Conservation (phyloP, 2,329 filamentous ascomycete genomes). For the Alternaria sp. region DNA sequence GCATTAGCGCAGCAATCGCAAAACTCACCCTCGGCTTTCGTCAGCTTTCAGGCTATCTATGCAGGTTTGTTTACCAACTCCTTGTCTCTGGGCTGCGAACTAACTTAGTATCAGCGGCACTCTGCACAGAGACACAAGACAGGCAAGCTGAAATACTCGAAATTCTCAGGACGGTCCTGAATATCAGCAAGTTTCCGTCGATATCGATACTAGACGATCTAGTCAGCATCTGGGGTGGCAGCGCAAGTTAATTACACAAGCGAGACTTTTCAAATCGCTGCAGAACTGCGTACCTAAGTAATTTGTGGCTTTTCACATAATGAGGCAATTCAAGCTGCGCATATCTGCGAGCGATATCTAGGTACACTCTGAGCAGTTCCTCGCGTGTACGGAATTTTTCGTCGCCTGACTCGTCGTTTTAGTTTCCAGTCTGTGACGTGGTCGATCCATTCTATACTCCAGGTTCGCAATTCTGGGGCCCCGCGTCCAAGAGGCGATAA, state of each 20-base stretch:
- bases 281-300: background rate
- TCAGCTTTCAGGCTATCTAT: conserved; percentile 44
- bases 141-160: conserved; percentile 29
- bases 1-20: conserved; percentile 53
- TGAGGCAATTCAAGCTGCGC: background rate
- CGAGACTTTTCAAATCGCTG: background rate
- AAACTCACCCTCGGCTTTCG: conserved; percentile 41
- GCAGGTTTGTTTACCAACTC: conserved; percentile 30
- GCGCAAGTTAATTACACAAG: conserved; percentile 40
- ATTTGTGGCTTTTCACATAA: background rate
- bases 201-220: conserved; percentile 39
- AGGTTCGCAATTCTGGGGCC: background rate
- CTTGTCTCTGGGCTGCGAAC: background rate
- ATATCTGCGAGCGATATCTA: background rate
- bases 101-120: conserved; percentile 23
- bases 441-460: background rate
- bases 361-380: background rate
- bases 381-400: background rate
- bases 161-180: conserved; percentile 29
- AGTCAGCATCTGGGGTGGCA: conserved; percentile 35
- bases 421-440: background rate
- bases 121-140: conserved; percentile 35
- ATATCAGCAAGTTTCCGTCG: conserved; percentile 40
- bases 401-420: background rate
- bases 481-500: background rate